These are phyloP conservation scores for Solanum chacoense DNA, from an alignment of 305 asterid species.

Conservation along the genomic window DNA sequence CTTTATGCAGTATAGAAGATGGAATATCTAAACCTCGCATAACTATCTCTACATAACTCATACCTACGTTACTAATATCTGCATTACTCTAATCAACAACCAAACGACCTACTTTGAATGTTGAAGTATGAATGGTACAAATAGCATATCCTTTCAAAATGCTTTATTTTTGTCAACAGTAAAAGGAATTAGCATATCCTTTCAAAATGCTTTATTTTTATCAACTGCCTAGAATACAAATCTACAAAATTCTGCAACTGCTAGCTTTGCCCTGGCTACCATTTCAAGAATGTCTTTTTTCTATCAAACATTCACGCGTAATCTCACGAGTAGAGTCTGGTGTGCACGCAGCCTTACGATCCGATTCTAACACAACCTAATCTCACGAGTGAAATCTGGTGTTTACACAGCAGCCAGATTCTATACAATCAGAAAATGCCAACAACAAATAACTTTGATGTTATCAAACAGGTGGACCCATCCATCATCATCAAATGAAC, in stretches of 20 bases:
- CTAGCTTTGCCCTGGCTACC: neutral
- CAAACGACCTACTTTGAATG: neutral
- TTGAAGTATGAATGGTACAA: neutral
- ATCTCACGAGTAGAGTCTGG: neutral
- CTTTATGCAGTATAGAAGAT: neutral
- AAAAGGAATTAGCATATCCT: neutral
- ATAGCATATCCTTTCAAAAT: neutral
- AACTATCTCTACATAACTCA: neutral
- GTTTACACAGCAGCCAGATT: neutral
- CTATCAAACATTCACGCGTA: neutral
- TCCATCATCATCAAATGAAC: neutral
- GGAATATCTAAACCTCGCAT: neutral
- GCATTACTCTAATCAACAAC: neutral
- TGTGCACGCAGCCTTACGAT: neutral
- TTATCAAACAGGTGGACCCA: neutral
- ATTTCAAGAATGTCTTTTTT: neutral
- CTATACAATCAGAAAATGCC: neutral
- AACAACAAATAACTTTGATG: neutral
- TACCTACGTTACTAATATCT: neutral
- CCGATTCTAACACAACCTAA: neutral
- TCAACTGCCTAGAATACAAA: neutral
- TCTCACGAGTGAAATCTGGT: neutral
- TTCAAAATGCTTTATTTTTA: neutral
- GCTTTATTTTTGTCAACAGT: neutral
- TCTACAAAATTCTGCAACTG: neutral